Evolutionary conservation across 352 stramenopile genomes (phyloP).

Genomic region (Pythium dissimile): DNA sequence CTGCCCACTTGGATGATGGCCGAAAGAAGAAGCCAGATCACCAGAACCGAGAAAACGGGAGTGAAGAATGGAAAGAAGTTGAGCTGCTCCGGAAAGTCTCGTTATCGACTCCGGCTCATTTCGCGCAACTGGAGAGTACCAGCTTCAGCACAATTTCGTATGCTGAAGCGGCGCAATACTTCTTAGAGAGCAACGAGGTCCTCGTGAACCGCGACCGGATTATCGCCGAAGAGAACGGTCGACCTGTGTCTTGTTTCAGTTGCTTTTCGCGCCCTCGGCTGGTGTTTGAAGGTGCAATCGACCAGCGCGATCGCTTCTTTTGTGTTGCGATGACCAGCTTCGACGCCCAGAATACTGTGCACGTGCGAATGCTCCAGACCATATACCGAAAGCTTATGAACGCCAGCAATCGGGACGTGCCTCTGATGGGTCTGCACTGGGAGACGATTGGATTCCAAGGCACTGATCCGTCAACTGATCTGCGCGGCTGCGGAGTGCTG

Average conservation of each 20-base stretch:
- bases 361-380: constrained; percentile 58
- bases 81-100: constrained; percentile 25
- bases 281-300: constrained; percentile 42
- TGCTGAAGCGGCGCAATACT: constrained; percentile 11
- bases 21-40: too few species aligned
- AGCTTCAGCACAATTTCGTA: constrained; percentile 16
- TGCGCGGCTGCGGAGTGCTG: constrained; percentile 82
- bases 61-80: constrained; percentile 55
- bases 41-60: background rate
- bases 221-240: constrained; percentile 40
- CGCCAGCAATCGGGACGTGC: constrained; percentile 25
- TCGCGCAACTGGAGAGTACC: background rate
- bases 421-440: constrained; percentile 73
- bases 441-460: constrained; percentile 89
- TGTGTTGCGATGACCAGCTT: constrained; percentile 60
- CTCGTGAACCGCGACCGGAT: constrained; percentile 38
- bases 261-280: constrained; percentile 57
- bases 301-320: constrained; percentile 74
- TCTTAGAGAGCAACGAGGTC: constrained; percentile 20
- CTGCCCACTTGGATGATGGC: too few species aligned
- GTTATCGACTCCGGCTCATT: background rate
- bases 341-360: constrained; percentile 39
- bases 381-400: constrained; percentile 52
- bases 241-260: constrained; percentile 43
- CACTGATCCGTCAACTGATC: constrained; percentile 81